Evolutionary conservation across 306 rosid species (phyloP), one percentile per base, ranked within the genome.

Genomic region (Cicer cuneatum): DNA sequence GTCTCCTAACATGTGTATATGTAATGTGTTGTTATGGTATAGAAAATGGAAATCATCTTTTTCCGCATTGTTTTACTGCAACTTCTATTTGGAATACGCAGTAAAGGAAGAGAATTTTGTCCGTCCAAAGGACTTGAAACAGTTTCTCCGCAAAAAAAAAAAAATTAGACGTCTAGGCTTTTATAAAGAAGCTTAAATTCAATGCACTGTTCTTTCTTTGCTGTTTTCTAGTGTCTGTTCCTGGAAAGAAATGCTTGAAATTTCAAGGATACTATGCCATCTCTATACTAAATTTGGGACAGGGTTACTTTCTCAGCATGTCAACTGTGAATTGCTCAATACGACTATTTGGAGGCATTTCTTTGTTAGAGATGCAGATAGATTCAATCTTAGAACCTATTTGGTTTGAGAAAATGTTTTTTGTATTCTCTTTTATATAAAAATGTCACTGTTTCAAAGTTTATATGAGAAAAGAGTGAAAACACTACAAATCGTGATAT

Each of bases 111-210:
- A 59, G 19, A 73, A 73, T 10, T 59, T 10, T 19, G 37, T 58
- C 54, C 7, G 7, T 57, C 46, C 5, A 5, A 24, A 72, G 54
- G 14, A 71, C n/a, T 56, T 21, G 4, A 47, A 35, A 16, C 15
- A 16, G 38, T 73, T 61, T 61, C 40, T 7, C 52, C 51, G 18
- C 3, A n/a, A 5, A 42, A 15, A 61, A 73, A 35, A 35, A 24
- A 7, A 61, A 61, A 37, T 37, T 37, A 15, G 49, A 47, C 24
- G 11, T 12, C 48, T 42, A 37, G 71, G 24, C 13, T 47, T 62
- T 41, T 21, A 56, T 56, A 67, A 67, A 54, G 59, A 76, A 67
- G 58, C 60, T 46, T n/a, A 37, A 58, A 41, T 68, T 68, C 5
- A 46, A 41, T 57, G 69, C 42, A 58, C 42, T 14, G 58, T 21